Conservation (phyloP, 331 rosid species). For the Stylosanthes scabra region DNA sequence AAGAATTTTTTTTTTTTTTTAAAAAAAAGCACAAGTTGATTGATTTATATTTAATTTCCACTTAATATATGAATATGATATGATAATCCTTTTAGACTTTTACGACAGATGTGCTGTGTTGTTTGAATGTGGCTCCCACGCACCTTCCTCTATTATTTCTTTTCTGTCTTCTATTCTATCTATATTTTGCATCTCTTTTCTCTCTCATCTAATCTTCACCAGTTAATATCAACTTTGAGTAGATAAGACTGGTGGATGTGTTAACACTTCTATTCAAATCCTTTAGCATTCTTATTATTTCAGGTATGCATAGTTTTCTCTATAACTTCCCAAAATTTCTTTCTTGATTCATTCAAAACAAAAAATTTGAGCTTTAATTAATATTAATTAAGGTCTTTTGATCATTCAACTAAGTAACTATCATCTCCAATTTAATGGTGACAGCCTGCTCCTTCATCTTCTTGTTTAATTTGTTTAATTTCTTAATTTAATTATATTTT, state of each 20-base stretch:
- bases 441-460: constrained; percentile 27
- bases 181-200: not conserved
- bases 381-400: constrained; percentile 33
- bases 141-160: constrained; percentile 32
- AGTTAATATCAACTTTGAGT: constrained; percentile 52
- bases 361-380: constrained; percentile 11
- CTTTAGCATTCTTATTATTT: constrained; percentile 43
- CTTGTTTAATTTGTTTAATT: constrained; percentile 44
- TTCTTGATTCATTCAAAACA: constrained; percentile 39
- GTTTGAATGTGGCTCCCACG: constrained; percentile 12
- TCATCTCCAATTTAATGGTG: constrained; percentile 39
- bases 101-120: constrained; percentile 16
- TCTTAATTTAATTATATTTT: not conserved
- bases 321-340: constrained; percentile 9
- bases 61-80: not conserved
- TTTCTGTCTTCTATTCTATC: not conserved
- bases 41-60: not conserved
- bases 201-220: constrained; percentile 52
- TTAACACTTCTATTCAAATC: constrained; percentile 31
- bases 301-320: constrained; percentile 49
- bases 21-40: not conserved
- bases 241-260: constrained; percentile 66
- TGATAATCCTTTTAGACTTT: not conserved
- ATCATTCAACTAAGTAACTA: constrained; percentile 43
- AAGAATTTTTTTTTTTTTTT: too few relatives aligned